phyloP scores from a whole-genome alignment of 2,329 filamentous ascomycete genomes.

The Clonostachys rosea region DNA sequence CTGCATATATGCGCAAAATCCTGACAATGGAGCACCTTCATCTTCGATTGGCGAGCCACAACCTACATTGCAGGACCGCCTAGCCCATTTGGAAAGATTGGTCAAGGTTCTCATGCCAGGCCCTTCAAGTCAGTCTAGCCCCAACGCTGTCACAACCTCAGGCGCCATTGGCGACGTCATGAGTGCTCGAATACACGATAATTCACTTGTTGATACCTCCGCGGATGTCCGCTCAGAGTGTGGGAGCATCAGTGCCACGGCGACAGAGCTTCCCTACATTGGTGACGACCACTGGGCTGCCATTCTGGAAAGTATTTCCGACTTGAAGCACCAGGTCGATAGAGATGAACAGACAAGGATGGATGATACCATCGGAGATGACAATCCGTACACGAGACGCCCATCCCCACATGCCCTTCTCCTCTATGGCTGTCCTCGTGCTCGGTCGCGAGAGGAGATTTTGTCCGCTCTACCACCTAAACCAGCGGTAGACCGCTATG shows the following conservation, averaged over 20 bases:
- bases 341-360: slow-evolving; percentile 12
- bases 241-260: slow-evolving; percentile 19
- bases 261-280: slow-evolving; percentile 22
- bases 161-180: not conserved
- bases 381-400: too few species aligned
- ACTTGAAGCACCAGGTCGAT: slow-evolving; percentile 27
- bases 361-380: not conserved
- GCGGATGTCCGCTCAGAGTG: slow-evolving; percentile 11
- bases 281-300: slow-evolving; percentile 31
- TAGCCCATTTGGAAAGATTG: slow-evolving; percentile 17
- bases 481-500: slow-evolving; percentile 21
- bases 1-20: slow-evolving; percentile 11
- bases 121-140: not conserved
- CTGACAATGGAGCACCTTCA: not conserved
- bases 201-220: not conserved
- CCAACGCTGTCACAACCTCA: not conserved
- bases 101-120: slow-evolving; percentile 5
- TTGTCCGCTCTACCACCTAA: slow-evolving; percentile 22
- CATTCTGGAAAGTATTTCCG: slow-evolving; percentile 30
- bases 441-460: slow-evolving; percentile 19
- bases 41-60: not conserved
- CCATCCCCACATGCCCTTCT: slow-evolving; percentile 12
- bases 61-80: slow-evolving; percentile 10
- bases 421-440: slow-evolving; percentile 20
- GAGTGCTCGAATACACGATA: not conserved